phyloP scores from a whole-genome alignment of 768 basidiomycete species.

The Psilocybe cyanescens region DNA sequence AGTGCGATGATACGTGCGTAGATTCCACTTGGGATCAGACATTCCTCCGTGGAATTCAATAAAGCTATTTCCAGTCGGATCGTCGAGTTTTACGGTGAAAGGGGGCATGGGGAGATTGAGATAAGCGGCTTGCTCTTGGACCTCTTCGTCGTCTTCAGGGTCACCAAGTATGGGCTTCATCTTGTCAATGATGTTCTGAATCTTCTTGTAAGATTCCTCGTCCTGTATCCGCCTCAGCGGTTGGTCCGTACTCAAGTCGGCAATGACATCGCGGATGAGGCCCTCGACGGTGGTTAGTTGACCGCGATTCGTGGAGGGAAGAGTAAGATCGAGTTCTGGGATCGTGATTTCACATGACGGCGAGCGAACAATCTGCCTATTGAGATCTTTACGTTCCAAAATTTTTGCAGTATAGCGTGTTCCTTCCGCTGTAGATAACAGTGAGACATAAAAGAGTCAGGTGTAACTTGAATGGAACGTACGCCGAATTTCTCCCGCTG shows the following conservation, averaged over 20 bases:
- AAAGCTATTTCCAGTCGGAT: conserved; percentile 97
- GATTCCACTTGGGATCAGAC: conserved; percentile 91
- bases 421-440: conserved; percentile 68
- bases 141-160: conserved; percentile 53
- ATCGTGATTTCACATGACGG: conserved; percentile 79
- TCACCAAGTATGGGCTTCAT: conserved; percentile 68
- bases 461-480: conserved; percentile 27
- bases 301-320: conserved; percentile 81
- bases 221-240: conserved; percentile 83
- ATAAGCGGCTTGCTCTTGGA: conserved; percentile 32
- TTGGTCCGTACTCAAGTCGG: conserved; percentile 83
- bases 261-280: conserved; percentile 77
- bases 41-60: conserved; percentile 87
- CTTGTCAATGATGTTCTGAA: conserved; percentile 73
- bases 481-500: conserved; percentile 88
- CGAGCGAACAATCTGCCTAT: conserved; percentile 94
- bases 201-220: conserved; percentile 69
- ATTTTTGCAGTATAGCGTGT: conserved; percentile 81
- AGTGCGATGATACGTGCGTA: conserved; percentile 81
- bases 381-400: conserved; percentile 73
- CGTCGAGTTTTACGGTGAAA: conserved; percentile 87
- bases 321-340: conserved; percentile 88
- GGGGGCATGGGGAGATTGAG: conserved; percentile 60
- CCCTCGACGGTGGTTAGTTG: conserved; percentile 98
- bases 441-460: background rate